phyloP scores from a whole-genome alignment of 1,284 basidiomycete genomes.

The Golubevia pallescens region DNA sequence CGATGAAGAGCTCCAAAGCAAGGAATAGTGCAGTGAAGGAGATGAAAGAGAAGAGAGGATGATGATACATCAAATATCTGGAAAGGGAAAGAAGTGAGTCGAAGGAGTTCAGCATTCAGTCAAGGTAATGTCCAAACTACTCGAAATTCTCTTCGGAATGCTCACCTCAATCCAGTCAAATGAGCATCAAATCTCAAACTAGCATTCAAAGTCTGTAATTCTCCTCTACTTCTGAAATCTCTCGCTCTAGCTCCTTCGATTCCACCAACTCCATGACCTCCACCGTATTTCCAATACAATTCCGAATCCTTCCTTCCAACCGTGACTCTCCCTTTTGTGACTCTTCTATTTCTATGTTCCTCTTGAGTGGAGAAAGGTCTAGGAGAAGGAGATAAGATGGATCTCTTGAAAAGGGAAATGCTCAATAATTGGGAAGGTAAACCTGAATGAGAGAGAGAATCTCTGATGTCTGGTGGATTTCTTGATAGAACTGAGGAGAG shows the following conservation, averaged over 20 bases:
- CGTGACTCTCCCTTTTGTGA: constrained; percentile 12
- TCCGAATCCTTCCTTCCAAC: constrained; percentile 42
- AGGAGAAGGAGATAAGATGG: constrained; percentile 27
- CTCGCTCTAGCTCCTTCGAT: constrained; percentile 13
- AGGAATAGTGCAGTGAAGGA: constrained; percentile 51
- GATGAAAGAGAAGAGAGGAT: constrained; percentile 46
- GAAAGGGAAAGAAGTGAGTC: background rate
- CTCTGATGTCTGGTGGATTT: constrained; percentile 13
- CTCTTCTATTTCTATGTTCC: background rate
- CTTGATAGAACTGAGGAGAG: constrained; percentile 32
- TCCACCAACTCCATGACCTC: constrained; percentile 19
- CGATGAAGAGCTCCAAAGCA: constrained; percentile 46
- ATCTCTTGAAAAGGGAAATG: constrained; percentile 34
- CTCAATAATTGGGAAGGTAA: constrained; percentile 34
- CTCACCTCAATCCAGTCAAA: constrained; percentile 41
- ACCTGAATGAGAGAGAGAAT: constrained; percentile 4
- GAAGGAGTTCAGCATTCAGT: background rate
- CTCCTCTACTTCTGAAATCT: constrained; percentile 39
- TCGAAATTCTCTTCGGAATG: background rate
- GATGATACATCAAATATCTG: constrained; percentile 55
- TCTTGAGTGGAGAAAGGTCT: constrained; percentile 5
- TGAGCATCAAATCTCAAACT: constrained; percentile 55
- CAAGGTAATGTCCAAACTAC: background rate
- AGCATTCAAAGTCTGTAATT: constrained; percentile 45
- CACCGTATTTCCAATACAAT: constrained; percentile 46